These are phyloP conservation scores for Anthostomella pinea DNA, from an alignment of 2,329 filamentous ascomycete genomes.

Conservation along the genomic window DNA sequence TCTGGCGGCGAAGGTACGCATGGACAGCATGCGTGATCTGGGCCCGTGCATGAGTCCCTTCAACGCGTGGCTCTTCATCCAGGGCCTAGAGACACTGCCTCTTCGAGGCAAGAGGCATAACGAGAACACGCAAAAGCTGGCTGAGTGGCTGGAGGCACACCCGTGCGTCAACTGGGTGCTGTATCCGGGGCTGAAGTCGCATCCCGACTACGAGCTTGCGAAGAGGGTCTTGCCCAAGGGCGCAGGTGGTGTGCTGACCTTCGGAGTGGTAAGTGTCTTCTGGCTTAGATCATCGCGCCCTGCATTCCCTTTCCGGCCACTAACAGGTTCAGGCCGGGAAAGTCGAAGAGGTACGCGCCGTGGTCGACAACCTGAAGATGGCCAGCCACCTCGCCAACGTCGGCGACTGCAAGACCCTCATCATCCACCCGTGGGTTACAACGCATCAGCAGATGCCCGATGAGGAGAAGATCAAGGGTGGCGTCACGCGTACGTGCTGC, in stretches of 20 bases:
- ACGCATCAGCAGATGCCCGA: constrained; percentile 69
- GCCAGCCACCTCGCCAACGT: constrained; percentile 73
- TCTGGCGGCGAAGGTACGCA: constrained; percentile 64
- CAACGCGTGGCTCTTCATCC: constrained; percentile 67
- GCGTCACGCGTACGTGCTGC: constrained; percentile 50
- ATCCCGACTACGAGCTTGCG: constrained; percentile 60
- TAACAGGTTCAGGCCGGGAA: constrained; percentile 41
- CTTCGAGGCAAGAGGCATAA: constrained; percentile 65
- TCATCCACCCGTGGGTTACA: constrained; percentile 70
- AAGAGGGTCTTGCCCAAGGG: constrained; percentile 68
- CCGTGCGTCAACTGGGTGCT: constrained; percentile 69
- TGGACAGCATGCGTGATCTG: constrained; percentile 68
- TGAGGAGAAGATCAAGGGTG: constrained; percentile 61
- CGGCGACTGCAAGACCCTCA: constrained; percentile 69
- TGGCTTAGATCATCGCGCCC: not conserved
- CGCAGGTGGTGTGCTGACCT: constrained; percentile 68
- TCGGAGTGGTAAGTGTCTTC: constrained; percentile 61
- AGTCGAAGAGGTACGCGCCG: constrained; percentile 36
- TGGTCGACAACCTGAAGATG: constrained; percentile 73
- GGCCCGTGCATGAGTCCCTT: constrained; percentile 68
- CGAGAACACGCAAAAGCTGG: constrained; percentile 62
- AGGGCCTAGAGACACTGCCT: constrained; percentile 68
- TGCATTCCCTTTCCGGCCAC: constrained; percentile 38
- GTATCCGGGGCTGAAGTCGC: constrained; percentile 66
- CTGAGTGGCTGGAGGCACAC: constrained; percentile 66